A percentile compares a stretch with the other conserved stretches of the same genome.
phyloP scores from a whole-genome alignment of 106 monocot species.

The Phalaenopsis aphrodite region DNA sequence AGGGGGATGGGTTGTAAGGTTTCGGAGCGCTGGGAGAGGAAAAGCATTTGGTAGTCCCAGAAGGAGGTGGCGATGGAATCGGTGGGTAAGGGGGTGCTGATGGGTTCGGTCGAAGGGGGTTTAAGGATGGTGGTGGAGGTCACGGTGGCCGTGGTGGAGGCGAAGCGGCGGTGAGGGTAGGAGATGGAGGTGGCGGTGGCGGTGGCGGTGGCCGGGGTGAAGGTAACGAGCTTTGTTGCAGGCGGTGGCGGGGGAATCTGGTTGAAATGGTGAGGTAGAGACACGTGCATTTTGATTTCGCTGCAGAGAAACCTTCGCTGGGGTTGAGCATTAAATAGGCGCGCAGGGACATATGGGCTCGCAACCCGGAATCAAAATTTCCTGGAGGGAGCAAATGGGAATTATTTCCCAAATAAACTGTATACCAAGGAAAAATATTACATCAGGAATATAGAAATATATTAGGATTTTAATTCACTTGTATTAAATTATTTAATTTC shows the following conservation, averaged over 20 bases:
- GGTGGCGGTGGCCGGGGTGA: constrained; percentile 1
- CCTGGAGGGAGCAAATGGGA: no score
- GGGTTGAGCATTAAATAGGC: background rate
- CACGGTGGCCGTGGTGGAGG: constrained; percentile 1
- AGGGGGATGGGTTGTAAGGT: constrained; percentile 32
- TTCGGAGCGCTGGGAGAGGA: constrained; percentile 77
- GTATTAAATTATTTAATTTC: no score
- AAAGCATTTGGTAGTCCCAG: constrained; percentile 84
- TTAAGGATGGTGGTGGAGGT: background rate
- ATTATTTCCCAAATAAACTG: no score
- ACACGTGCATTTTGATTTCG: background rate
- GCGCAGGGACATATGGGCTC: no score
- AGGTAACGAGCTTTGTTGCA: background rate
- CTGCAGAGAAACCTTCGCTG: background rate
- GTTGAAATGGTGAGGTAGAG: background rate
- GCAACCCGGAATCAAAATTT: no score
- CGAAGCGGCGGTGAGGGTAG: background rate
- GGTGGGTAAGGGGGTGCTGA: background rate
- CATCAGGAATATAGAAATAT: no score
- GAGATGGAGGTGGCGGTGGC: background rate
- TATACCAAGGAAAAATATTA: no score
- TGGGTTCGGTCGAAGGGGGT: background rate
- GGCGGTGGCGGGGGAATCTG: background rate
- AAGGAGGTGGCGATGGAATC: constrained; percentile 27
- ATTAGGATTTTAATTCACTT: no score